Evolutionary conservation across 108 stramenopile genomes (phyloP).

Genomic region (Cyclotella atomus): DNA sequence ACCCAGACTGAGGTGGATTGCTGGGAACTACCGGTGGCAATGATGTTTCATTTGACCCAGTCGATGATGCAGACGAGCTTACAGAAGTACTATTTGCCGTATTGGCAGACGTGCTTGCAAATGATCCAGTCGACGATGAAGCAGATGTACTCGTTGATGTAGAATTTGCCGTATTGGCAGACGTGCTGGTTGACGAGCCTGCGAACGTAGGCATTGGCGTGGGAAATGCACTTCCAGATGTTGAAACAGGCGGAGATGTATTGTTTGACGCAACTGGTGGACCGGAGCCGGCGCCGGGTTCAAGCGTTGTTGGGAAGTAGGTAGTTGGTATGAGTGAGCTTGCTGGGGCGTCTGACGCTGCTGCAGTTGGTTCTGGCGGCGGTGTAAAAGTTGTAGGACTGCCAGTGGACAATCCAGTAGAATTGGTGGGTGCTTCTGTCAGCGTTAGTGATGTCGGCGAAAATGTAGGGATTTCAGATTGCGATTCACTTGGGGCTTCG

Average conservation of each 20-base stretch:
- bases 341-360: background rate
- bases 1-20: background rate
- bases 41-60: background rate
- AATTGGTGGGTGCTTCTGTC: background rate
- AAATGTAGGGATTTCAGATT: background rate
- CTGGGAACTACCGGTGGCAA: no score
- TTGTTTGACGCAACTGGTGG: background rate
- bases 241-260: no score
- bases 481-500: background rate
- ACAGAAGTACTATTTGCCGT: no score
- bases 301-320: slow-evolving; percentile 2
- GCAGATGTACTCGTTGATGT: background rate
- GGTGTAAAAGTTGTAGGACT: background rate
- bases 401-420: background rate
- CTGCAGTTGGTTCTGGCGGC: background rate
- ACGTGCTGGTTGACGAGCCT: no score
- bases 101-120: no score
- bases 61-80: background rate
- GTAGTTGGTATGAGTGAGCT: background rate
- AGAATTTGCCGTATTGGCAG: no score
- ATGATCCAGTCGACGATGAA: background rate
- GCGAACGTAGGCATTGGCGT: no score
- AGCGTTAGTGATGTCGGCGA: background rate
- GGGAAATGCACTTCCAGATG: no score
- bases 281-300: background rate